Base-by-base conservation (phyloP, 2,329 filamentous ascomycete genomes). In the Ambrosiella cleistominuta region DNA sequence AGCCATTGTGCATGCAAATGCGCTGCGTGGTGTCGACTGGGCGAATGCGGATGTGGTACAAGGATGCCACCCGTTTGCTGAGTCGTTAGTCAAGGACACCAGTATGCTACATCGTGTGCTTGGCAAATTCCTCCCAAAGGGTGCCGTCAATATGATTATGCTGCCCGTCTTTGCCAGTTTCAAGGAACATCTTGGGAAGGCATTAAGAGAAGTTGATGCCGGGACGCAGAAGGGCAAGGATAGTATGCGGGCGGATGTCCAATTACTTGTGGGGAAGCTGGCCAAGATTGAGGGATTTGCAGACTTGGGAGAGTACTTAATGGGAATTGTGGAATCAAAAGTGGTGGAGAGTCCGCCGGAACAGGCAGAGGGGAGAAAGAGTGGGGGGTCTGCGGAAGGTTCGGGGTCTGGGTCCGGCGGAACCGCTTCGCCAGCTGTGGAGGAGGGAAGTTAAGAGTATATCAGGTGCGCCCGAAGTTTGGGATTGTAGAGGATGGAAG, bases 1-100 rank as follows among this genome's bases (percentile, higher is more conserved):
- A 4, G 87, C 88, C 1, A 73, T 79, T 3, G 73, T 83, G 6
- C 88, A 91, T 65, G 82, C 88, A 44, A 84, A 82, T 66, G 79
- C 81, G 27, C 83, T 95, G 74, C 83, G 79, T 66, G 78, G 80
- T 54, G 79, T 90, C 47, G 75, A 87, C 62, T 95, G 88, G 85
- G 66, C 69, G 50, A 65, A 66, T 7, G 44, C 44, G 9, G n/a
- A 15, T 15, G 44, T 47, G 44, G 65, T 63, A 5, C 57, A 64
- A 2, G 38, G 40, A 38, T 19, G 54, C 15, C 87, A 83, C 64
- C 68, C 80, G 1, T 94, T 91, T 68, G 91, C 95, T 82, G 89
- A 95, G 70, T 90, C 82, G 0, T 70, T 96, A 57, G 83, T 81
- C 7, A 94, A 89, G 68, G 90, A 96, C 66, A 95, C 90, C 0